Conservation (phyloP, 805 yeast genomes). For the Kuraishia piskuri region DNA sequence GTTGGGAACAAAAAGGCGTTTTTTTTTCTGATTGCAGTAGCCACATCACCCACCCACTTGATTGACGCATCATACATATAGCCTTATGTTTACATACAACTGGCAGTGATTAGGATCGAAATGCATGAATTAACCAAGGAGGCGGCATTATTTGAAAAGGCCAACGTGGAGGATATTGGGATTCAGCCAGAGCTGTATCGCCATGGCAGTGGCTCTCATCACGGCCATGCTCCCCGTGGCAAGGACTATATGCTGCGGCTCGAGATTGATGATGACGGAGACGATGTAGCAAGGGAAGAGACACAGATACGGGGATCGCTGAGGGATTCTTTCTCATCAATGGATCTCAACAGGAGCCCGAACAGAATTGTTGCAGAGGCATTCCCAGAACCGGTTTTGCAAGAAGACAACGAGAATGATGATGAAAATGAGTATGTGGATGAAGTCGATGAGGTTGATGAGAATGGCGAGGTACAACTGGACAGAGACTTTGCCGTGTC, state of each 20-base stretch:
- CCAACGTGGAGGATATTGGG: conserved; percentile 23
- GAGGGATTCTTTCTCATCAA: background rate
- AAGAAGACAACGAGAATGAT: conserved; percentile 21
- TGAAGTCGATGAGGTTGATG: conserved; percentile 4
- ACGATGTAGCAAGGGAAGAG: background rate
- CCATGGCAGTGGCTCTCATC: background rate
- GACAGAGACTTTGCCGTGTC: background rate
- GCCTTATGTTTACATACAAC: no score
- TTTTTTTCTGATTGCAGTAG: no score
- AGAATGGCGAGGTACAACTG: conserved; percentile 4
- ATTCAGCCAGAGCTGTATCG: conserved; percentile 14
- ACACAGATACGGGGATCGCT: background rate
- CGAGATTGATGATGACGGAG: background rate
- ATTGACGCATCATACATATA: background rate
- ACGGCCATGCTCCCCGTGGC: background rate
- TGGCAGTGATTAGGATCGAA: background rate
- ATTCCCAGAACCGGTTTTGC: conserved; percentile 19
- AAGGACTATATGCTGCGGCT: background rate
- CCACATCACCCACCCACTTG: background rate
- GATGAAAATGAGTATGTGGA: conserved; percentile 5
- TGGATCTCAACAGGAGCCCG: background rate
- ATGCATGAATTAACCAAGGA: conserved; percentile 11
- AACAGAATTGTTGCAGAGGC: conserved; percentile 12
- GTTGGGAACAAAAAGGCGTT: no score
- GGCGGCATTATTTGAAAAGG: conserved; percentile 23